Conservation (phyloP, 2,329 filamentous ascomycete genomes). For the Tolypocladium album region DNA sequence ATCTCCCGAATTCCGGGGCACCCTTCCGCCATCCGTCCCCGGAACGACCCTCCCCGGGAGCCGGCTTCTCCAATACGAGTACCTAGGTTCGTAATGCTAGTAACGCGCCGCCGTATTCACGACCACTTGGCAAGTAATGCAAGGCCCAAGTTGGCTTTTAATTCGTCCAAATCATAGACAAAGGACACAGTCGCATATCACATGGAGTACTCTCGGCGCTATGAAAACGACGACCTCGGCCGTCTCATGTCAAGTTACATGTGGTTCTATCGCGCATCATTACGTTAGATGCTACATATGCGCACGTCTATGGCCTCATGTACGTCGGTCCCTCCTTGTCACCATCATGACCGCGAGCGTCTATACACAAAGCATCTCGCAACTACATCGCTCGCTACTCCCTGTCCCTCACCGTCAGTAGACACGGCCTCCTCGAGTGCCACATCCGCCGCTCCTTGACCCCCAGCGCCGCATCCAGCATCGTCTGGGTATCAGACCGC, state of each 20-base stretch:
- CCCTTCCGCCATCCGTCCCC: background rate
- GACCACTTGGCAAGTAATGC: no score
- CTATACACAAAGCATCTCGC: background rate
- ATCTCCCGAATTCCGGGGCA: background rate
- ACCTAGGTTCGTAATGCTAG: no score
- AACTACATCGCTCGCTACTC: background rate
- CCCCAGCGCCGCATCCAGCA: constrained; percentile 49
- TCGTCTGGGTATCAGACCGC: constrained; percentile 42
- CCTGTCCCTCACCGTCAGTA: constrained; percentile 32
- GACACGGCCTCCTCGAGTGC: constrained; percentile 49
- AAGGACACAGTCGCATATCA: no score
- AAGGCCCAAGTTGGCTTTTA: no score
- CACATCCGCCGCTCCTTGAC: constrained; percentile 52
- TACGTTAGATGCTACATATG: background rate
- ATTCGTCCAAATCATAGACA: no score
- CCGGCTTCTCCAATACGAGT: no score
- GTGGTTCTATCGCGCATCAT: background rate
- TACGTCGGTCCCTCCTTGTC: background rate
- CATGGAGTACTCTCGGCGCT: no score
- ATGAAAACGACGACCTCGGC: background rate
- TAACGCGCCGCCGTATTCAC: no score
- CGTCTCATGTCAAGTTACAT: background rate
- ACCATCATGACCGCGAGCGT: background rate
- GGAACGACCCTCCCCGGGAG: no score
- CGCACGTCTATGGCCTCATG: background rate